These are phyloP conservation scores for Cerioporus squamosus DNA, from an alignment of 1,284 basidiomycete species.

Conservation along the genomic window DNA sequence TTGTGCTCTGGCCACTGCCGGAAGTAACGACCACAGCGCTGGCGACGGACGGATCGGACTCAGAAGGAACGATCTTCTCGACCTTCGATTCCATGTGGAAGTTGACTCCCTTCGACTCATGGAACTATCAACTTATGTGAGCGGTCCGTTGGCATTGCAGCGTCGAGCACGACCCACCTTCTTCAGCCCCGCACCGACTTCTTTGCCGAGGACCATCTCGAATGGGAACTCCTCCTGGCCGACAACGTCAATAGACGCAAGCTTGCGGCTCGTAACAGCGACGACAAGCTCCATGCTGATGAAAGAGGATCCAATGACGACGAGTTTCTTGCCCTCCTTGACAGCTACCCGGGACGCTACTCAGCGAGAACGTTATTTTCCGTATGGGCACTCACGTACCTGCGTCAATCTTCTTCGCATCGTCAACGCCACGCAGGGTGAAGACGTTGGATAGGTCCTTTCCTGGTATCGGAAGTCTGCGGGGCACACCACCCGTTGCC, in stretches of 20 bases:
- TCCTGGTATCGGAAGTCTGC: conserved; percentile 80
- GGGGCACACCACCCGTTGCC: conserved; percentile 70
- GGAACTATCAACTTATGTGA: conserved; percentile 51
- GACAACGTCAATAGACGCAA: conserved; percentile 80
- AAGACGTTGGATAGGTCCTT: conserved; percentile 80
- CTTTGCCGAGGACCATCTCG: conserved; percentile 78
- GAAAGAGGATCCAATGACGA: conserved; percentile 91
- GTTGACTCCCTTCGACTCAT: conserved; percentile 81
- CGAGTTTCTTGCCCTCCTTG: conserved; percentile 75
- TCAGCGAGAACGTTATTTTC: conserved; percentile 1
- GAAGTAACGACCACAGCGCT: conserved; percentile 60
- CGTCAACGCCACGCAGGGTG: conserved; percentile 74
- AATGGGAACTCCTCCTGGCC: conserved; percentile 89
- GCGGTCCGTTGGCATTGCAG: neutral
- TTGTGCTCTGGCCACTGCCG: conserved; percentile 54
- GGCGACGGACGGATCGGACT: conserved; percentile 48
- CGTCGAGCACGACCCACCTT: conserved; percentile 56
- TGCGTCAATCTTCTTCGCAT: conserved; percentile 78
- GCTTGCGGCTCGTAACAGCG: conserved; percentile 76
- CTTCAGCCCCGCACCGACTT: conserved; percentile 81
- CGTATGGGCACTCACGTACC: conserved; percentile 43
- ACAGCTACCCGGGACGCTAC: conserved; percentile 17
- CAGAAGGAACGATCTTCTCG: conserved; percentile 71
- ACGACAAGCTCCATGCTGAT: conserved; percentile 93
- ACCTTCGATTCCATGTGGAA: conserved; percentile 83